Conservation (phyloP, 2,329 filamentous ascomycete species). For the Tolypocladium endophyticum region DNA sequence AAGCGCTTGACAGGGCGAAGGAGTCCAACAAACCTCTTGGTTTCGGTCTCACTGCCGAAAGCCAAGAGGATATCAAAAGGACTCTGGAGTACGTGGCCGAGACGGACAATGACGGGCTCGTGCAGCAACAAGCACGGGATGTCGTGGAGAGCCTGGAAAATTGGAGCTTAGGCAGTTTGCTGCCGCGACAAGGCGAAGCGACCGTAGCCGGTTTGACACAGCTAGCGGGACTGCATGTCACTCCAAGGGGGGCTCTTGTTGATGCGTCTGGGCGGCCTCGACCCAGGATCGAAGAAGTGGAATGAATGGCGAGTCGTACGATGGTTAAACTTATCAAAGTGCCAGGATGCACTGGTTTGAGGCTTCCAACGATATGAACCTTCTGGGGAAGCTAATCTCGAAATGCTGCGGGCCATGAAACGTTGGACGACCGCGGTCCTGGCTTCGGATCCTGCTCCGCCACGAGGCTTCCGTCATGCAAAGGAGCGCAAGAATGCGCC, state of each 20-base stretch:
- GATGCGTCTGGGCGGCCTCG: constrained; percentile 16
- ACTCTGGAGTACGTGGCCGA: constrained; percentile 53
- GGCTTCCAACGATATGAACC: not conserved
- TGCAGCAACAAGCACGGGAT: constrained; percentile 54
- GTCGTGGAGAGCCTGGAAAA: constrained; percentile 57
- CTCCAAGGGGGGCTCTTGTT: constrained; percentile 13
- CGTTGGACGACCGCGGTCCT: not conserved
- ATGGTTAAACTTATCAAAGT: not conserved
- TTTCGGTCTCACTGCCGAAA: constrained; percentile 44
- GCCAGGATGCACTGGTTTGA: not conserved
- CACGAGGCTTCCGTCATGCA: not conserved
- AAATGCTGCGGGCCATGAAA: not conserved
- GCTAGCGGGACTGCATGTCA: constrained; percentile 28
- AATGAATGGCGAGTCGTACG: constrained; percentile 25
- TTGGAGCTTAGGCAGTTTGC: constrained; percentile 43
- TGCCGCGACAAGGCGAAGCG: constrained; percentile 23
- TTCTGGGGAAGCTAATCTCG: not conserved
- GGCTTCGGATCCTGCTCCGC: not conserved
- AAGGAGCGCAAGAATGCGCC: not conserved
- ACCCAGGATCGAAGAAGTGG: constrained; percentile 50
- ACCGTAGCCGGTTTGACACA: constrained; percentile 15
- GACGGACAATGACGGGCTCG: constrained; percentile 59
- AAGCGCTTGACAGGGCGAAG: constrained; percentile 44
- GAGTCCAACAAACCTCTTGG: constrained; percentile 33
- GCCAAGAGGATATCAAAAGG: constrained; percentile 49